Percentiles rank a stretch among this genome's conserved stretches.
phyloP scores from a whole-genome alignment of 2,329 filamentous ascomycete species.

The Aspergillus aculeatinus region DNA sequence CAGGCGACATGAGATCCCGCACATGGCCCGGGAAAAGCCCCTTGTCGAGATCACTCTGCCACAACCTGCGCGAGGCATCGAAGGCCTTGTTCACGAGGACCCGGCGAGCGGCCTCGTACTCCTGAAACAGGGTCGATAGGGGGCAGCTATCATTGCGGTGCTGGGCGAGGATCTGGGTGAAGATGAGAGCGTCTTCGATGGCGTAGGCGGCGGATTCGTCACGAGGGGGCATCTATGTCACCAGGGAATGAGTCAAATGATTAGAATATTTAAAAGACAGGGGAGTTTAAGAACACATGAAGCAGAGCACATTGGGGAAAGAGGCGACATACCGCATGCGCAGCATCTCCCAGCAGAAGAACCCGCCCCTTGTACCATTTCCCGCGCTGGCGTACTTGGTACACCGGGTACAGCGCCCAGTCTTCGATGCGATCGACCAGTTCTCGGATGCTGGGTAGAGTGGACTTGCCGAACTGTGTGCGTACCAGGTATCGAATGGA shows the following conservation, averaged over 20 bases:
- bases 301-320: neutral
- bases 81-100: conserved; percentile 38
- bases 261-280: neutral
- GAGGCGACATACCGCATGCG: conserved; percentile 39
- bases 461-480: conserved; percentile 31
- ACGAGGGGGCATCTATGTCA: conserved; percentile 42
- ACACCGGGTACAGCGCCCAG: conserved; percentile 43
- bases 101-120: conserved; percentile 35
- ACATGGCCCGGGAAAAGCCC: conserved; percentile 8
- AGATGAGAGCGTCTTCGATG: conserved; percentile 43
- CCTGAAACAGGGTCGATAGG: conserved; percentile 25
- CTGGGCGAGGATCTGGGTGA: conserved; percentile 34
- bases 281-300: too few species aligned
- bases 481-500: conserved; percentile 34
- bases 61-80: conserved; percentile 19
- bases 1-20: conserved; percentile 4
- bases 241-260: neutral
- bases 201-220: conserved; percentile 44
- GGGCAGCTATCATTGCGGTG: conserved; percentile 22
- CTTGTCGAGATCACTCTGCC: conserved; percentile 16
- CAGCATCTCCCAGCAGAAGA: conserved; percentile 45
- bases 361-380: conserved; percentile 37
- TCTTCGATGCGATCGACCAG: conserved; percentile 32
- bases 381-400: conserved; percentile 36
- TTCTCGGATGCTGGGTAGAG: conserved; percentile 33